phyloP scores from a whole-genome alignment of 2,329 filamentous ascomycete genomes.

The Ambrosiella beaveri region DNA sequence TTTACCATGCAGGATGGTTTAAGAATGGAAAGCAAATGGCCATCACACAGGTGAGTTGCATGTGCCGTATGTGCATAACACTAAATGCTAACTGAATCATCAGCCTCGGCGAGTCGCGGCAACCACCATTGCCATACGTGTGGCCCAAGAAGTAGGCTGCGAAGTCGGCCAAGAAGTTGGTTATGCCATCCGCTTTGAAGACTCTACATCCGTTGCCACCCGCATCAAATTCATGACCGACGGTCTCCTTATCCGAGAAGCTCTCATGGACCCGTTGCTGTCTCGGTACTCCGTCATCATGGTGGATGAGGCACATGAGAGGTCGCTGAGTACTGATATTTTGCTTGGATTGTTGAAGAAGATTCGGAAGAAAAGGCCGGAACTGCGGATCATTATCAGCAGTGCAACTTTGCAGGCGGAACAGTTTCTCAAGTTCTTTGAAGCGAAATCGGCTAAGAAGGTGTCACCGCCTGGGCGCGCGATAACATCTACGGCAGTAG shows the following conservation, averaged over 20 bases:
- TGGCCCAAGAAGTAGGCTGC: slow-evolving; percentile 77
- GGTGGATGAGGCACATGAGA: slow-evolving; percentile 93
- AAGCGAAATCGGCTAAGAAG: not conserved
- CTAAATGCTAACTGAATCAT: slow-evolving; percentile 12
- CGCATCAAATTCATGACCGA: slow-evolving; percentile 93
- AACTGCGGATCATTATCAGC: slow-evolving; percentile 76
- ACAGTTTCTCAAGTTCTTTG: slow-evolving; percentile 66
- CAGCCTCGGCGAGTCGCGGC: slow-evolving; percentile 81
- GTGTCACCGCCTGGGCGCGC: not conserved
- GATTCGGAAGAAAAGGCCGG: slow-evolving; percentile 60
- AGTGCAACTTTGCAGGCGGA: slow-evolving; percentile 88
- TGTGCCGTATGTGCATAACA: not conserved
- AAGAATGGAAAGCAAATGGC: slow-evolving; percentile 65
- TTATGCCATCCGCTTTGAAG: slow-evolving; percentile 84
- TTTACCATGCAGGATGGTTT: slow-evolving; percentile 81
- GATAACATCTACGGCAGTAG: slow-evolving; percentile 29
- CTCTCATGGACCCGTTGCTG: slow-evolving; percentile 77
- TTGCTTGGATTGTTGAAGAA: slow-evolving; percentile 83
- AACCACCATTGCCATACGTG: slow-evolving; percentile 71
- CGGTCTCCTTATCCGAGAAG: slow-evolving; percentile 77
- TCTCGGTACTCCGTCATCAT: slow-evolving; percentile 90
- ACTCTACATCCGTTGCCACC: slow-evolving; percentile 70
- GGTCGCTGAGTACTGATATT: slow-evolving; percentile 82
- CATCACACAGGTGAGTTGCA: slow-evolving; percentile 60
- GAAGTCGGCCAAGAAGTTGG: slow-evolving; percentile 80